Conservation (phyloP, 1,284 basidiomycete species). For the Fereydounia khargensis region DNA sequence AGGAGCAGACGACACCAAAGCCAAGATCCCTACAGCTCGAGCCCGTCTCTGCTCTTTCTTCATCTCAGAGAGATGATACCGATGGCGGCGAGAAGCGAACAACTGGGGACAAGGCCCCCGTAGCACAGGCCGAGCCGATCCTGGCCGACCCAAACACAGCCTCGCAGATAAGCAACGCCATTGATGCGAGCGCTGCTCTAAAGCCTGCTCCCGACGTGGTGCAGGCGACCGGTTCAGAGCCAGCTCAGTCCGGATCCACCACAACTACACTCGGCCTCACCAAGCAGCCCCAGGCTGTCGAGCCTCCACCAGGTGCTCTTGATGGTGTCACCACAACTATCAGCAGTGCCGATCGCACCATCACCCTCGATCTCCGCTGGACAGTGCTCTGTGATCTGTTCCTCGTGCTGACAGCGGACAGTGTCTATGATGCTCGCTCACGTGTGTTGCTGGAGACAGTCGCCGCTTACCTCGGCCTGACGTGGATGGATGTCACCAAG, state of each 20-base stretch:
- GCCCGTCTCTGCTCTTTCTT: no score
- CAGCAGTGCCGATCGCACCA: conserved; percentile 45
- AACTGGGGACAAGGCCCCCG: background rate
- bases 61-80: no score
- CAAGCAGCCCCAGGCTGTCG: conserved; percentile 34
- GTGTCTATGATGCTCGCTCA: conserved; percentile 55
- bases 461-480: conserved; percentile 46
- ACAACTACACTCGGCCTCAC: conserved; percentile 39
- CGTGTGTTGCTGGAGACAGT: conserved; percentile 53
- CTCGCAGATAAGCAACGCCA: conserved; percentile 31
- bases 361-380: conserved; percentile 56
- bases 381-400: conserved; percentile 57
- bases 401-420: conserved; percentile 54
- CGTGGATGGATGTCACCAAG: conserved; percentile 57
- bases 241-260: conserved; percentile 3
- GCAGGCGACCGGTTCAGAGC: background rate
- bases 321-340: conserved; percentile 55
- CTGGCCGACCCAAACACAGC: conserved; percentile 51
- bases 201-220: background rate
- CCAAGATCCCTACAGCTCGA: no score
- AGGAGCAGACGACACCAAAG: no score
- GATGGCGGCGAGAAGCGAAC: no score
- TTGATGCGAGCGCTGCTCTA: conserved; percentile 6
- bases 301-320: conserved; percentile 43
- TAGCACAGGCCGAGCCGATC: background rate